Percentiles rank a stretch among this genome's conserved stretches.
These are phyloP conservation scores for Fusarium papillatum DNA, from an alignment of 2,329 filamentous ascomycete species.

Conservation along the genomic window DNA sequence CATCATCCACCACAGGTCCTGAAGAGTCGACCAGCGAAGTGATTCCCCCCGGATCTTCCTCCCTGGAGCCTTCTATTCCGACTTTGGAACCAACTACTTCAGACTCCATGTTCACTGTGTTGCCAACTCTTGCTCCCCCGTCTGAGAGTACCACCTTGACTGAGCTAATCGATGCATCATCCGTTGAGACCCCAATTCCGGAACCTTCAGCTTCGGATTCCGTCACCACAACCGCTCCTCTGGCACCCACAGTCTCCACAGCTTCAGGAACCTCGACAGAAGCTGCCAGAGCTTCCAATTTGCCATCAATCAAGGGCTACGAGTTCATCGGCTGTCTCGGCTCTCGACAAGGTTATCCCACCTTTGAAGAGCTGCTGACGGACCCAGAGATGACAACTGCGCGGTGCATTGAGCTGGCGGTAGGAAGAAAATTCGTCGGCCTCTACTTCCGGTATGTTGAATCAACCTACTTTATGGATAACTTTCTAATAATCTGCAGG, in stretches of 20 bases:
- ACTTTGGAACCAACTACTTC: background rate
- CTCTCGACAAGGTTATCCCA: conserved; percentile 18
- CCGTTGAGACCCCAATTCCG: background rate
- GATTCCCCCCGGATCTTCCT: background rate
- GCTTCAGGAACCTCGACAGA: background rate
- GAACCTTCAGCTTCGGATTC: background rate
- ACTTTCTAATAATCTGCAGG: background rate
- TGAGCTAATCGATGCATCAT: background rate
- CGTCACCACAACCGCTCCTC: background rate
- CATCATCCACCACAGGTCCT: background rate
- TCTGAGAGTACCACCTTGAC: background rate
- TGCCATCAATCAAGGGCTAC: conserved; percentile 11
- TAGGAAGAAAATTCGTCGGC: conserved; percentile 2
- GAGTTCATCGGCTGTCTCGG: conserved; percentile 18
- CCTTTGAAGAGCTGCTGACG: conserved; percentile 2
- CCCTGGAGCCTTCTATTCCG: background rate
- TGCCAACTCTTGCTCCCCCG: background rate
- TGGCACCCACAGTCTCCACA: background rate
- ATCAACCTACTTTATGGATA: background rate
- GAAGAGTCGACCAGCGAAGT: background rate
- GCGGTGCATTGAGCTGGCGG: conserved; percentile 3
- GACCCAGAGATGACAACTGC: conserved; percentile 21
- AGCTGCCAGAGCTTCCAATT: conserved; percentile 4
- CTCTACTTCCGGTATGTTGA: conserved; percentile 7
- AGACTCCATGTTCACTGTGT: background rate